phyloP scores from a whole-genome alignment of 768 basidiomycete genomes.

The Podaxis rugospora region DNA sequence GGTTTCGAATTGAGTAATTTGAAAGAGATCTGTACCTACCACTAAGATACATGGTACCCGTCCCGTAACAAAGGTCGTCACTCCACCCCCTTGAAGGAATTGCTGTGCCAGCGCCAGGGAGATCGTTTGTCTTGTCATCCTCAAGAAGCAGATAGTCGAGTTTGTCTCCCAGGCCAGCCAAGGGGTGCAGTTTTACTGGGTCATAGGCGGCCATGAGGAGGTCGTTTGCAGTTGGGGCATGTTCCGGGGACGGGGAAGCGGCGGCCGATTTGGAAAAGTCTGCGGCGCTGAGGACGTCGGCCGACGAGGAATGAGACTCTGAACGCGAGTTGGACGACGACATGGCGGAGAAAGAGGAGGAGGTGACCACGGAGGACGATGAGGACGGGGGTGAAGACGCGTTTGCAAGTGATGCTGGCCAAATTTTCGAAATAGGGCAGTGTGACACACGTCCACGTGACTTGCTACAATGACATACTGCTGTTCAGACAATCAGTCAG shows the following conservation, averaged over 20 bases:
- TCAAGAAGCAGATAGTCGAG: conserved; percentile 94
- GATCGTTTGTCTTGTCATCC: conserved; percentile 89
- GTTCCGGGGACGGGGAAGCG: conserved; percentile 36
- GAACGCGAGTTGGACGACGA: conserved; percentile 24
- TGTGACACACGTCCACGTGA: conserved; percentile 20
- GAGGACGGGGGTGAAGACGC: conserved; percentile 15
- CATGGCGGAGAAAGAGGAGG: conserved; percentile 20
- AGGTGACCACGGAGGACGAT: conserved; percentile 9
- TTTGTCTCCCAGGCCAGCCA: conserved; percentile 89
- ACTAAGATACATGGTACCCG: conserved; percentile 96
- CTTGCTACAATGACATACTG: too few relatives aligned
- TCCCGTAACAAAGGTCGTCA: conserved; percentile 99
- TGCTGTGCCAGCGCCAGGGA: conserved; percentile 87
- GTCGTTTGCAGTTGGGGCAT: conserved; percentile 78
- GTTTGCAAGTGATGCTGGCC: conserved; percentile 12
- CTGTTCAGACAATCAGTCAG: too few relatives aligned
- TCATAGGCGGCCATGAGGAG: conserved; percentile 86
- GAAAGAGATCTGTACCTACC: conserved; percentile 75
- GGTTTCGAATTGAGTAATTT: conserved; percentile 51
- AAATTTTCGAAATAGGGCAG: conserved; percentile 20
- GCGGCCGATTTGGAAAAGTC: conserved; percentile 42
- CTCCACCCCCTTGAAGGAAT: conserved; percentile 97
- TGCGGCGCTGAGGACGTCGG: conserved; percentile 42
- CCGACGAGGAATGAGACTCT: conserved; percentile 39
- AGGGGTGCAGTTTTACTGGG: conserved; percentile 88